These are phyloP conservation scores for Fusarium newnesense DNA, from an alignment of 2,329 filamentous ascomycete species.

Conservation along the genomic window DNA sequence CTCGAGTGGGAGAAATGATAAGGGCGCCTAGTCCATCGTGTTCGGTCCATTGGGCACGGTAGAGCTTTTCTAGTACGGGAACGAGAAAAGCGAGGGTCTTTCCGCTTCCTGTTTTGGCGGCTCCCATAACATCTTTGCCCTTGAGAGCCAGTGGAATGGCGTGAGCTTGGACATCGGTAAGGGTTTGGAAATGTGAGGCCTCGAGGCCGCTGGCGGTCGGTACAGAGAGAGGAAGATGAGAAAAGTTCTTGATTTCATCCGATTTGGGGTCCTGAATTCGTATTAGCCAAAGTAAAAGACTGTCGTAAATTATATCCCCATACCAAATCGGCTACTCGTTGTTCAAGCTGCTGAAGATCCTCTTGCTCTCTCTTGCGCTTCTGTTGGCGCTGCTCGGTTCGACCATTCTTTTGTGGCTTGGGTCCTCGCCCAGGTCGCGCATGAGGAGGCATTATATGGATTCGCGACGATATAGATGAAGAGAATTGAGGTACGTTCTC, in stretches of 20 bases:
- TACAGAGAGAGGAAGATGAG: conserved; percentile 85
- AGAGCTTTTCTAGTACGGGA: conserved; percentile 91
- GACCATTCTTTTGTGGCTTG: conserved; percentile 45
- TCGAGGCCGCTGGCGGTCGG: conserved; percentile 83
- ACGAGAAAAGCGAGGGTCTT: conserved; percentile 95
- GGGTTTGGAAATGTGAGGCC: conserved; percentile 85
- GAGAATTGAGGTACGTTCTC: conserved; percentile 1
- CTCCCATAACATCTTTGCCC: conserved; percentile 88
- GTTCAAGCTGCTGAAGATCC: conserved; percentile 48
- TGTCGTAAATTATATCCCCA: neutral
- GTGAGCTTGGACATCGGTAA: conserved; percentile 91
- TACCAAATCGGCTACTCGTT: conserved; percentile 50
- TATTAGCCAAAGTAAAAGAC: conserved; percentile 11
- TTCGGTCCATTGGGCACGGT: conserved; percentile 88
- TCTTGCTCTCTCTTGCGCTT: conserved; percentile 54
- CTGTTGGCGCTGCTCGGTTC: conserved; percentile 49
- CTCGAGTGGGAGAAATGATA: conserved; percentile 92
- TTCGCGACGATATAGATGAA: neutral
- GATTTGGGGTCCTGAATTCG: conserved; percentile 66
- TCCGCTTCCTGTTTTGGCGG: conserved; percentile 94
- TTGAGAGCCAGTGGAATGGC: conserved; percentile 91
- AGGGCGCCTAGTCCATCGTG: conserved; percentile 91
- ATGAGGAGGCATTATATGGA: conserved; percentile 38
- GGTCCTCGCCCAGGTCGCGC: conserved; percentile 39
- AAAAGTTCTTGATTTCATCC: conserved; percentile 73